Percentiles rank a stretch among this genome's conserved stretches.
phyloP scores from a whole-genome alignment of 768 basidiomycete genomes.

The Cystobasidium ongulense region DNA sequence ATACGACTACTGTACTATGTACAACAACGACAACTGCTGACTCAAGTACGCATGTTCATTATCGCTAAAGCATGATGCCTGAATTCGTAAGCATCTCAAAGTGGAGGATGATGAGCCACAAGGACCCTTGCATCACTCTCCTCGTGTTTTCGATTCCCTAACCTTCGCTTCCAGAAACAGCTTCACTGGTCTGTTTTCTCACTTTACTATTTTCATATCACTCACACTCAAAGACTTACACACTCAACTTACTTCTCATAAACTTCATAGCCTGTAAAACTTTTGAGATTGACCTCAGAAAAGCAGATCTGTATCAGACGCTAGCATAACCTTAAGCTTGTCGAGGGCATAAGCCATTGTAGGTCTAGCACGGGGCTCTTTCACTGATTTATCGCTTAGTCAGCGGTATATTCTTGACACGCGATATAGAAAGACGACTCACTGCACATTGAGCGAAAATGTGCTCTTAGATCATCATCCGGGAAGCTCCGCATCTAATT shows the following conservation, averaged over 20 bases:
- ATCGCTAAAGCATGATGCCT: too few relatives aligned
- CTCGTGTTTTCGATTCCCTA: conserved; percentile 4
- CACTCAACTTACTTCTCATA: too few relatives aligned
- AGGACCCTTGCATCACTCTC: background rate
- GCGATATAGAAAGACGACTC: background rate
- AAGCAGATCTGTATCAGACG: background rate
- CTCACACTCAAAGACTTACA: too few relatives aligned
- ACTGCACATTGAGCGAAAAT: background rate
- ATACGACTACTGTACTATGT: background rate
- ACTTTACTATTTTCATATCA: too few relatives aligned
- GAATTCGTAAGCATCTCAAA: too few relatives aligned
- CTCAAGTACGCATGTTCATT: background rate
- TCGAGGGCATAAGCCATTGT: conserved; percentile 22
- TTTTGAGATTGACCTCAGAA: too few relatives aligned
- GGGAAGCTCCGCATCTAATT: background rate
- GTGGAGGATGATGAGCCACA: background rate
- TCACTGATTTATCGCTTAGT: background rate
- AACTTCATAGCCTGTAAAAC: too few relatives aligned
- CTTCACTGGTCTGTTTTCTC: too few relatives aligned
- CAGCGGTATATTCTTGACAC: background rate
- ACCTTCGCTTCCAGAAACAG: background rate
- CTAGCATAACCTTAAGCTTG: background rate
- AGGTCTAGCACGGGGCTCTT: conserved; percentile 8
- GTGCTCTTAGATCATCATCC: background rate
- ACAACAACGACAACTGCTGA: background rate